Base-by-base conservation (phyloP, 495 filamentous ascomycete genomes). In the Aspergillus biplanus region DNA sequence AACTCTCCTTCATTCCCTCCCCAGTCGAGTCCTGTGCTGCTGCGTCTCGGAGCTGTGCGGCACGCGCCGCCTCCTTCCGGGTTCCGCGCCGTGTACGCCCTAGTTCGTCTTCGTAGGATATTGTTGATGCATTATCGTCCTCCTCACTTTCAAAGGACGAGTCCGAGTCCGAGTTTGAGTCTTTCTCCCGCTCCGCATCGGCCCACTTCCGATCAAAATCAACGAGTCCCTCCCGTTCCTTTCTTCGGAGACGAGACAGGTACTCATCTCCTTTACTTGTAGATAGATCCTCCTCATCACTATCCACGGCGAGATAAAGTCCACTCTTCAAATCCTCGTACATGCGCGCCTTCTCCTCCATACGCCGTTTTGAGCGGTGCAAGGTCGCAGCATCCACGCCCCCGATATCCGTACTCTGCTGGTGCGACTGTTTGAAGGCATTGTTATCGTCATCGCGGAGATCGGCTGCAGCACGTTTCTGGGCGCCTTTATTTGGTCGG, bases 201-300 rank as follows among this genome's bases (percentile, higher is more conserved):
- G 88, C 92, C 92, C 94, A 97, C 75, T 98, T 99, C 48, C 87
- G 80, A 75, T 97, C 93, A 70, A 98, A 99, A 78, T 99, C 95
- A 0, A 99, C 88, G 21, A 94, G 76, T 8, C 75, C 85, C 68
- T 83, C 84, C 55, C 76, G 74, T 58, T 81, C 79, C 61, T 72
- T 75, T 57, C 78, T 68, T 7, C 78, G 65, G 21, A 81, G 52
- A 18, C 75, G 64, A 3, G 68, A 56, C 4, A 77, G 35, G 59
- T 78, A 75, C 44, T 66, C 64, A 8, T 77, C 75, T 32, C 52
- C 39, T 7, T 57, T 32, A 5, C 74, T 21, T 21, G 82, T n/a
- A 33, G 6, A 7, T 79, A 78, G 48, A 13, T 83, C 81, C 9
- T 81, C 79, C 46, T 72, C 70, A 53, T 63, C 61, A 18, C 70